These are phyloP conservation scores for Aspergillus taichungensis DNA, from an alignment of 495 filamentous ascomycete species.

Conservation along the genomic window DNA sequence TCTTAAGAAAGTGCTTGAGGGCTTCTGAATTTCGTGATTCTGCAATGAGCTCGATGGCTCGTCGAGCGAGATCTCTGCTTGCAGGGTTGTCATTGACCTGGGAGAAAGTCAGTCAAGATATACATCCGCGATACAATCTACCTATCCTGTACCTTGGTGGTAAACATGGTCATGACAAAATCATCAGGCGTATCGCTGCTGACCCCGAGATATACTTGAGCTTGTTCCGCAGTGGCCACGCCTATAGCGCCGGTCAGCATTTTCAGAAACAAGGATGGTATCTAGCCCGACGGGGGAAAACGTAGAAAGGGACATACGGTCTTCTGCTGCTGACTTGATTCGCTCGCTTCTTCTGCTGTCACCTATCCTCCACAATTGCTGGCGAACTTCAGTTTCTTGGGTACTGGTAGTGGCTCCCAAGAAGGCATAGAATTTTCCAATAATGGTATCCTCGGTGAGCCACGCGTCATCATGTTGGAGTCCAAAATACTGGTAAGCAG, in stretches of 20 bases:
- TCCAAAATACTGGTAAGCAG: conserved; percentile 49
- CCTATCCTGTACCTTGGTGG: conserved; percentile 38
- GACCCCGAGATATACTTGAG: conserved; percentile 49
- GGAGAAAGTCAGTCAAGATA: neutral
- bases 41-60: conserved; percentile 50
- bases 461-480: conserved; percentile 26
- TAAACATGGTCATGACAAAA: conserved; percentile 50
- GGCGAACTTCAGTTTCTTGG: conserved; percentile 42
- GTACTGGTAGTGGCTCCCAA: conserved; percentile 35
- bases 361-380: conserved; percentile 49
- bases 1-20: conserved; percentile 47
- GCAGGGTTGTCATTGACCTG: conserved; percentile 39
- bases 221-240: conserved; percentile 54
- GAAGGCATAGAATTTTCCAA: conserved; percentile 48
- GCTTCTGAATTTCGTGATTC: conserved; percentile 43
- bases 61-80: conserved; percentile 39
- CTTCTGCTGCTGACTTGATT: conserved; percentile 47
- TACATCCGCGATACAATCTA: neutral
- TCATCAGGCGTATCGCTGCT: conserved; percentile 45
- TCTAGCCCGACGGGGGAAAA: neutral
- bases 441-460: conserved; percentile 47
- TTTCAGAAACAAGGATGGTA: neutral
- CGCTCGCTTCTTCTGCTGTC: conserved; percentile 39
- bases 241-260: conserved; percentile 21
- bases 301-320: conserved; percentile 29